Percentiles rank a stretch among this genome's conserved stretches.
phyloP scores from a whole-genome alignment of 2,329 filamentous ascomycete genomes.

The Fusarium zealandicum region DNA sequence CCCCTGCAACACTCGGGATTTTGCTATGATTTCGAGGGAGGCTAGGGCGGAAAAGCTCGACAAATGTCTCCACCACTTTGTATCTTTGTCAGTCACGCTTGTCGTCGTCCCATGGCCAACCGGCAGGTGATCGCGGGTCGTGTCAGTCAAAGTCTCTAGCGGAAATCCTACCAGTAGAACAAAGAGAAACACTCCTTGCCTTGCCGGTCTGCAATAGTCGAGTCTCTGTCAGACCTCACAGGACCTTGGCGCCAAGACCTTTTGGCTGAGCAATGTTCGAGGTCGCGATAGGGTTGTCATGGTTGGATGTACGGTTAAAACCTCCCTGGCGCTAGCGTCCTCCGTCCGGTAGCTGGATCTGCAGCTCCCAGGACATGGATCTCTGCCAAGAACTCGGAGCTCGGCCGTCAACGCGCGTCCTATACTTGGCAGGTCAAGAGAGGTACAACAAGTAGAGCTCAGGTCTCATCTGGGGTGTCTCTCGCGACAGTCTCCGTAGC shows the following conservation, averaged over 20 bases:
- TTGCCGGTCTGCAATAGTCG: not conserved
- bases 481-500: conserved; percentile 34
- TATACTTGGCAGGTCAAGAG: conserved; percentile 40
- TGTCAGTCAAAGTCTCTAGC: not conserved
- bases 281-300: conserved; percentile 40
- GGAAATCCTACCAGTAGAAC: not conserved
- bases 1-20: conserved; percentile 33
- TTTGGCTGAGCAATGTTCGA: conserved; percentile 22
- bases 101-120: conserved; percentile 18
- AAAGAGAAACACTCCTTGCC: not conserved
- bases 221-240: not conserved
- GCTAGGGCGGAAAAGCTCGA: conserved; percentile 31
- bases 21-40: conserved; percentile 29
- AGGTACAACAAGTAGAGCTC: conserved; percentile 41
- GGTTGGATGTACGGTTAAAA: conserved; percentile 40
- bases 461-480: conserved; percentile 35
- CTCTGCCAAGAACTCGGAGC: conserved; percentile 41
- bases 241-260: conserved; percentile 19
- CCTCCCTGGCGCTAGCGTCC: conserved; percentile 38
- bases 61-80: conserved; percentile 30
- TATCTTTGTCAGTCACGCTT: conserved; percentile 25
- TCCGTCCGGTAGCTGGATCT: conserved; percentile 41
- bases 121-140: conserved; percentile 3
- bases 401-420: conserved; percentile 43
- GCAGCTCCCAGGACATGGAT: conserved; percentile 41